Evolutionary conservation across 78 protist genomes (phyloP).

Genomic region (Emiliania huxleyi): DNA sequence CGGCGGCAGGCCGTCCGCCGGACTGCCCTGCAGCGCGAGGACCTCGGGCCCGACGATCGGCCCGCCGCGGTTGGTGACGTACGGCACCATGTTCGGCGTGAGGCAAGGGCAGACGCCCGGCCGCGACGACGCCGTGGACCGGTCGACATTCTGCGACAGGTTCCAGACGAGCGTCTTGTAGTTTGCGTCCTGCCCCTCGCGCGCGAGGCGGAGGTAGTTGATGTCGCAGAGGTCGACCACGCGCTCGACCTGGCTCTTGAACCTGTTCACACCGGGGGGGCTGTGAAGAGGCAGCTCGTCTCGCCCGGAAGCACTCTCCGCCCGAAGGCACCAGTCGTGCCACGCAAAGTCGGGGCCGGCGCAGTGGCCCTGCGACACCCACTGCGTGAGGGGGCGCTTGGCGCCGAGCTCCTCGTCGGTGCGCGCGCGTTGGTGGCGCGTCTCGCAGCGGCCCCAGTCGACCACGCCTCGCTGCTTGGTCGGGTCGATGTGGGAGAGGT

Average conservation of each 20-base stretch:
- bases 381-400: conserved; percentile 37
- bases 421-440: conserved; percentile 38
- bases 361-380: background rate
- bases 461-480: background rate
- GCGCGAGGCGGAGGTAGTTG: background rate
- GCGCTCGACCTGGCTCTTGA: conserved; percentile 28
- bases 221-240: conserved; percentile 39
- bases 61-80: conserved; percentile 46
- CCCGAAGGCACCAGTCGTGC: conserved; percentile 49
- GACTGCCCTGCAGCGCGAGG: conserved; percentile 41
- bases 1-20: conserved; percentile 35
- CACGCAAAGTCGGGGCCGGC: conserved; percentile 26
- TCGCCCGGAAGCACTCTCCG: no score
- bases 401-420: background rate
- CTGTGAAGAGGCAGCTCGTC: no score
- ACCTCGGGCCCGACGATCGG: conserved; percentile 43
- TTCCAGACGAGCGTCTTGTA: conserved; percentile 38
- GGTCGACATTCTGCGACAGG: conserved; percentile 45
- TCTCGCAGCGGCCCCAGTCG: conserved; percentile 42
- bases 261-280: no score
- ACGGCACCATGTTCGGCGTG: conserved; percentile 49
- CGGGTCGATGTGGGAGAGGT: background rate
- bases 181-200: background rate
- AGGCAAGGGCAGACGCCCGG: conserved; percentile 48
- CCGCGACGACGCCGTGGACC: background rate